Evolutionary conservation across 2,329 filamentous ascomycete species (phyloP).

Genomic region (Hyphodiscus sp.): DNA sequence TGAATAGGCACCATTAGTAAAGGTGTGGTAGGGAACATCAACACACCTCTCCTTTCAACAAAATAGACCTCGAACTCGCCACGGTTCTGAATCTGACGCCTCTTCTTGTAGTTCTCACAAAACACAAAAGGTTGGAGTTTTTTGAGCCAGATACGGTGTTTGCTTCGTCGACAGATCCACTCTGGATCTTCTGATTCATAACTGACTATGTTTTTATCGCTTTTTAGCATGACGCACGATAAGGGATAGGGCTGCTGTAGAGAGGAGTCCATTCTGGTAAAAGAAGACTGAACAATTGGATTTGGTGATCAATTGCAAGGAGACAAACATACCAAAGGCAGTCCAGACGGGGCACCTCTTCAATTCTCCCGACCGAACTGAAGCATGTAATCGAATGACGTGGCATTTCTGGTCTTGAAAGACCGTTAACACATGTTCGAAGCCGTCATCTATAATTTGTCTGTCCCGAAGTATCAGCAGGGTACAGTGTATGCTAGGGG

Average conservation of each 20-base stretch:
- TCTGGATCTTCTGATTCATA: constrained; percentile 40
- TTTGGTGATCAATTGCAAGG: not conserved
- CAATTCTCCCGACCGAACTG: constrained; percentile 48
- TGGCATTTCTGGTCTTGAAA: constrained; percentile 43
- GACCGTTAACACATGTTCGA: constrained; percentile 47
- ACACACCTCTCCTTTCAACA: constrained; percentile 22
- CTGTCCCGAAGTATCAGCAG: constrained; percentile 29
- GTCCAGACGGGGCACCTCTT: constrained; percentile 56
- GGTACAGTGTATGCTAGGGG: not conserved
- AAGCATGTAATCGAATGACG: constrained; percentile 48
- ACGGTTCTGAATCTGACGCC: constrained; percentile 41
- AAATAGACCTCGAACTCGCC: constrained; percentile 29
- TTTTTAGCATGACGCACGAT: not conserved
- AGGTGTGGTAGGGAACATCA: too few species aligned
- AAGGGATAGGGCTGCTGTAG: not conserved
- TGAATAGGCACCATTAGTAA: too few species aligned
- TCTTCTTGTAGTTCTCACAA: constrained; percentile 47
- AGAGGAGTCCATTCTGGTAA: not conserved
- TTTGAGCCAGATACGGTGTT: constrained; percentile 43
- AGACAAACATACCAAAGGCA: constrained; percentile 46
- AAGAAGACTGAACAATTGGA: not conserved
- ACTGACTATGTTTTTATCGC: constrained; percentile 38
- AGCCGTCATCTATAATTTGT: constrained; percentile 49
- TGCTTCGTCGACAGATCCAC: constrained; percentile 45
- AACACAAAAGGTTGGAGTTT: constrained; percentile 55